Conservation (phyloP, 768 basidiomycete genomes). For the Lenzites betulinus region DNA sequence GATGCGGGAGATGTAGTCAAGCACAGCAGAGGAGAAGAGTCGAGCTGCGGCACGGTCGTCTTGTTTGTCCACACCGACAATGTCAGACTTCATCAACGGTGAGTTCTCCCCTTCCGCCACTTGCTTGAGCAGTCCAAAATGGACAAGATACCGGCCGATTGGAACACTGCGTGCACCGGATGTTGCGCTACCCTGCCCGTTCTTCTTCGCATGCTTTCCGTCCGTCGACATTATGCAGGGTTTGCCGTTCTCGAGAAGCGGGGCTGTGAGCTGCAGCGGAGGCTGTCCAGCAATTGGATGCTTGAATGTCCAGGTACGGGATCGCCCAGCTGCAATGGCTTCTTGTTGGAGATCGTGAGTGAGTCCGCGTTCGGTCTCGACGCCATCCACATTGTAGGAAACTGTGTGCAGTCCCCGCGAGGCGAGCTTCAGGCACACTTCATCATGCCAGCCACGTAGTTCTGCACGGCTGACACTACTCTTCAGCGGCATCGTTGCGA, state of each 20-base stretch:
- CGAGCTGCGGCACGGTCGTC: constrained; percentile 44
- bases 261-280: neutral
- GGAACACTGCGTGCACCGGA: constrained; percentile 31
- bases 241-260: neutral
- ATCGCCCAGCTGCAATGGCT: neutral
- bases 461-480: neutral
- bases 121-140: constrained; percentile 25
- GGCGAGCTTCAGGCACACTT: neutral
- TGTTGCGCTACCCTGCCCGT: constrained; percentile 34
- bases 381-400: neutral
- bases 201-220: constrained; percentile 36
- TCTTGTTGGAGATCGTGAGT: neutral
- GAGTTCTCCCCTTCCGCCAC: constrained; percentile 20
- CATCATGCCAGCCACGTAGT: neutral
- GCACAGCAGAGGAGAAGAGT: constrained; percentile 37
- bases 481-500: neutral
- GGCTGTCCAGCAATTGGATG: neutral
- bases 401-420: neutral
- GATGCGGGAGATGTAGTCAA: constrained; percentile 29
- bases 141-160: constrained; percentile 24
- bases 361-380: neutral
- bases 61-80: constrained; percentile 42
- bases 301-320: neutral
- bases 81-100: constrained; percentile 33
- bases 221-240: neutral